Conservation (phyloP, 2,329 filamentous ascomycete species). For the Xylaria sp. region DNA sequence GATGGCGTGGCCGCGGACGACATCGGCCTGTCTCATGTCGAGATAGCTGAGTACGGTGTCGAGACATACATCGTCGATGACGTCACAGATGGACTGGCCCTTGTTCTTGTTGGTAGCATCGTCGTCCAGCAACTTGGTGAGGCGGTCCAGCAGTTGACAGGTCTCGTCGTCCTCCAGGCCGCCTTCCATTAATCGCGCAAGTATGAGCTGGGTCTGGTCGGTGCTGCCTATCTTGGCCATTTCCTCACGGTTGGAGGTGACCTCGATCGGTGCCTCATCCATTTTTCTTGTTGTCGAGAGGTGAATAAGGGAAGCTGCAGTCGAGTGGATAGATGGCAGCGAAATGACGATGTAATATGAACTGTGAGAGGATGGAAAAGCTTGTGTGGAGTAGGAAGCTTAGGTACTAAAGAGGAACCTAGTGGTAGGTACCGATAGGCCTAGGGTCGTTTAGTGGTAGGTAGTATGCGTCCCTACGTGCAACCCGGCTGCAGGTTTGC, state of each 20-base stretch:
- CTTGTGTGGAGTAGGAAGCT: background rate
- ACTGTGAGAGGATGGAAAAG: background rate
- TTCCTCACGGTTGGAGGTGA: conserved; percentile 32
- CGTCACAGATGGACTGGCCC: conserved; percentile 55
- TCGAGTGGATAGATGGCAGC: background rate
- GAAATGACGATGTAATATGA: background rate
- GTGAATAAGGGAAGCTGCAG: background rate
- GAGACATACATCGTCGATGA: conserved; percentile 74
- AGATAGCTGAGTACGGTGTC: conserved; percentile 86
- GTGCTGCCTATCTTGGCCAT: conserved; percentile 30
- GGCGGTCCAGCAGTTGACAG: conserved; percentile 58
- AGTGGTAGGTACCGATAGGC: background rate
- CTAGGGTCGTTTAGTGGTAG: too few species aligned
- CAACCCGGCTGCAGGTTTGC: too few species aligned
- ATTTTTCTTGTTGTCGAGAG: conserved; percentile 20
- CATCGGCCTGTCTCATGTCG: conserved; percentile 76
- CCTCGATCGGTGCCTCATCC: conserved; percentile 34
- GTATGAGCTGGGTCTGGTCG: conserved; percentile 73
- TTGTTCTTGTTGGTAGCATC: conserved; percentile 51
- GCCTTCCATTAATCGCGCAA: conserved; percentile 88
- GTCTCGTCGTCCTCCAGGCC: conserved; percentile 80
- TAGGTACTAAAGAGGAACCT: background rate
- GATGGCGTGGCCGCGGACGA: conserved; percentile 79
- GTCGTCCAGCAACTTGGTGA: conserved; percentile 62
- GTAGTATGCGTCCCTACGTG: too few species aligned